Percentiles rank a stretch among this genome's conserved stretches.
phyloP scores from a whole-genome alignment of 352 stramenopile species.

The Globisporangium spiculum region DNA sequence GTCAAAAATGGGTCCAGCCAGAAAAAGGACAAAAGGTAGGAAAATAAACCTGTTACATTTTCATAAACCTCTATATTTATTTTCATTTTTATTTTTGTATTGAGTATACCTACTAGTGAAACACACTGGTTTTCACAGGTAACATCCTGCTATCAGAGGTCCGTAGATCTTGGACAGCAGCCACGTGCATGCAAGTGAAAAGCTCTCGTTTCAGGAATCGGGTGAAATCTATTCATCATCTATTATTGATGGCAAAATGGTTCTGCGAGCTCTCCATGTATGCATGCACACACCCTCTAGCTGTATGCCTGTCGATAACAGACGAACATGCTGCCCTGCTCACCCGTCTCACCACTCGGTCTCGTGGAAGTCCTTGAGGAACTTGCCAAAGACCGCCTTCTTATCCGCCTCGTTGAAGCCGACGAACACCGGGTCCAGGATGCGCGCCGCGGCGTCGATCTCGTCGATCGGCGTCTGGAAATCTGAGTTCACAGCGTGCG shows the following conservation, averaged over 20 bases:
- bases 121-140: not conserved
- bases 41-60: not conserved
- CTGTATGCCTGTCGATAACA: not conserved
- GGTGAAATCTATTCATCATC: not conserved
- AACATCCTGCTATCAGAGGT: not conserved
- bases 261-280: not conserved
- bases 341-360: constrained; percentile 78
- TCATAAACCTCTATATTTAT: not conserved
- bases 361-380: constrained; percentile 89
- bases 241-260: constrained; percentile 3
- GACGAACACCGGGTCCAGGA: constrained; percentile 95
- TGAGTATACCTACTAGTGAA: not conserved
- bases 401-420: constrained; percentile 58
- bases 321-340: not conserved
- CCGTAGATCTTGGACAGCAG: not conserved
- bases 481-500: constrained; percentile 88
- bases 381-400: constrained; percentile 71
- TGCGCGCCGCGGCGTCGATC: constrained; percentile 93
- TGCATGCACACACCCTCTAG: not conserved
- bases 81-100: too few species aligned
- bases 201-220: not conserved
- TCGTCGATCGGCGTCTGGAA: constrained; percentile 98
- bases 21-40: not conserved
- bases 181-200: constrained; percentile 4
- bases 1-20: constrained; percentile 11